Base-by-base conservation (phyloP, 1,139 yeast species). In the Saccharomyces hybrid region DNA sequence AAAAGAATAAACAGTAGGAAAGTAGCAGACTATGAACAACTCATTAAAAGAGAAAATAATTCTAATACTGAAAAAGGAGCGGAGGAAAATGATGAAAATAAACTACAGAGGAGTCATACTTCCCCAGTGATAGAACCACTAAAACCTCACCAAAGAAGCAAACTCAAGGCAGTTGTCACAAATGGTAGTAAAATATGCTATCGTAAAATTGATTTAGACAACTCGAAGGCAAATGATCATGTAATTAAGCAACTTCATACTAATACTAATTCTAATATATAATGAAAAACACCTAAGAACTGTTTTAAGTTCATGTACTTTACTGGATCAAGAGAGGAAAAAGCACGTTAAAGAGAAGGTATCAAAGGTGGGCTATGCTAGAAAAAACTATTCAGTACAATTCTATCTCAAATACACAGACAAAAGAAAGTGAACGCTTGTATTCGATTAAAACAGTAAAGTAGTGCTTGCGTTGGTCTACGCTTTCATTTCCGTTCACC, bases 131-230 rank as follows among this genome's bases (percentile, higher is more conserved):
- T 42, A 54, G 54, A 34, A n/a, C 31, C 14, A 52, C 54, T 28
- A 50, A 48, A 51, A 38, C 13, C 41, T 13, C 51, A 51, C 16
- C 56, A 51, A 42, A 57, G 66, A 55, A 63, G 61, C 50, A 59
- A 60, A 52, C 52, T 65, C 20, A 63, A 61, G 49, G 66, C 65
- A 23, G 57, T 58, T 32, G 61, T 63, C 13, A 58, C 62, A 27
- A 60, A 59, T 20, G 64, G 60, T 42, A 65, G 63, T 55, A 63
- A 61, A 49, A 62, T 65, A 26, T 59, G 62, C 52, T 66, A 66
- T 56, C 66, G 65, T 53, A 63, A 55, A 57, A 49, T 52, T 46
- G 41, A 46, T 28, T 16, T 13, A 28, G 31, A 44, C 26, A 38
- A 16, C 13, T 16, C 44, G 25, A 38, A 38, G 2, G 25, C 44